Evolutionary conservation across 768 basidiomycete species (phyloP), one percentile per base, ranked within the genome.

Genomic region (Phylloporus scabripes): DNA sequence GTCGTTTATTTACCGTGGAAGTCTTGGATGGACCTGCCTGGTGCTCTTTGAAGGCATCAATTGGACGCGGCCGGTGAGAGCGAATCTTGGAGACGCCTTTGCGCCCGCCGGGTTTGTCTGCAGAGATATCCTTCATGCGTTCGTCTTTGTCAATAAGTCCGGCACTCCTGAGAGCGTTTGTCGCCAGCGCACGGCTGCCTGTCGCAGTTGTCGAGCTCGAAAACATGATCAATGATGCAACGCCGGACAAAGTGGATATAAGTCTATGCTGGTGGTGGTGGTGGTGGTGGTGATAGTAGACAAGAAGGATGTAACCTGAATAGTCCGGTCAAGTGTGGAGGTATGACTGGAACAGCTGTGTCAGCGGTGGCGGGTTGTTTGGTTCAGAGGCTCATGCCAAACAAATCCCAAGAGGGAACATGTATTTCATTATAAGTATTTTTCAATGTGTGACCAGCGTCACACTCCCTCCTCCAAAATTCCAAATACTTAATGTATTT

Each of bases 141-240:
- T 81, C 72, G 65, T 90, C 87, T 49, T 79, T 73, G 74, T 87
- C 86, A 53, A 87, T 83, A 61, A 89, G 80, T 36, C 87, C 87
- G 3, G 84, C 86, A 32, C 69, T 79, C 50, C 82, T 81, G 21
- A 89, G 71, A 26, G 85, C 82, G 49, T 69, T 83, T 50, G 75
- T 56, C 18, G 80, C 85, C 17, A 90, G 68, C 24, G 76, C 62
- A 55, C 82, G 78, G 45, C 77, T 71, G 56, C 82, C 78, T 14
- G 82, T 70, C 6, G 78, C 73, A 7, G 81, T 74, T 8, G 84
- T 74, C 37, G 82, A 72, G 52, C 75, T 80, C 38, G 83, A 83
- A 63, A 79, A 80, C 74, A 84, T 82, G 40, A 32, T 29, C 43
- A 26, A 18, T 18, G 41, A 32, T 51, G 28, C 9, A 33, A 31